Conservation (phyloP, 768 basidiomycete genomes). For the Daedalea quercina region DNA sequence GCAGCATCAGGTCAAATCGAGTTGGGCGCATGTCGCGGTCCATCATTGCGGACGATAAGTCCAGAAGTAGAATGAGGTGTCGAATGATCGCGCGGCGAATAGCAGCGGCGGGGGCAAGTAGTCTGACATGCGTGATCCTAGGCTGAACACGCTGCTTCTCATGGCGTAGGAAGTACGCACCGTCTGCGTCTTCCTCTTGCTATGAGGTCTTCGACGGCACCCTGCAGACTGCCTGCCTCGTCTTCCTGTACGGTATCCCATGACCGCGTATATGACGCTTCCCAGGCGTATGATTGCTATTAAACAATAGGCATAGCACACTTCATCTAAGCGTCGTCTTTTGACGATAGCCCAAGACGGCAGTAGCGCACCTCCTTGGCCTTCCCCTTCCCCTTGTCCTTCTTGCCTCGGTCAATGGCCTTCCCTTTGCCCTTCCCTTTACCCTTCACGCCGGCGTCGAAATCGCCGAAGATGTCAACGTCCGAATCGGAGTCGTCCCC, state of each 20-base stretch:
- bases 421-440: conserved; percentile 46
- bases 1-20: conserved; percentile 83
- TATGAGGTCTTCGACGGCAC: conserved; percentile 84
- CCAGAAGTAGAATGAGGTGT: conserved; percentile 88
- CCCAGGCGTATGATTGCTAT: conserved; percentile 90
- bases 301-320: background rate
- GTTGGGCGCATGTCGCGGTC: conserved; percentile 96
- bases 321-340: background rate
- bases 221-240: conserved; percentile 84
- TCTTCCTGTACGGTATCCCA: conserved; percentile 99
- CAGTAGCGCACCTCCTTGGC: conserved; percentile 41
- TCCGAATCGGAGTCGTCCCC: conserved; percentile 49
- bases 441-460: conserved; percentile 22
- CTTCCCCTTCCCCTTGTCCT: conserved; percentile 51
- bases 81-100: conserved; percentile 95
- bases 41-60: conserved; percentile 86
- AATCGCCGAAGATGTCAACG: conserved; percentile 53
- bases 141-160: conserved; percentile 1
- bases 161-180: conserved; percentile 34
- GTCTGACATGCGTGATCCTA: conserved; percentile 30
- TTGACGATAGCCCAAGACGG: background rate
- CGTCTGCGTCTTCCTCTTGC: conserved; percentile 80
- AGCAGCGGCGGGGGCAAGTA: conserved; percentile 77
- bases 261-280: conserved; percentile 86
- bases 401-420: conserved; percentile 41